Evolutionary conservation across 2,329 filamentous ascomycete genomes (phyloP), one percentile per base, ranked within the genome.

Genomic region (Diaporthe ampelina): DNA sequence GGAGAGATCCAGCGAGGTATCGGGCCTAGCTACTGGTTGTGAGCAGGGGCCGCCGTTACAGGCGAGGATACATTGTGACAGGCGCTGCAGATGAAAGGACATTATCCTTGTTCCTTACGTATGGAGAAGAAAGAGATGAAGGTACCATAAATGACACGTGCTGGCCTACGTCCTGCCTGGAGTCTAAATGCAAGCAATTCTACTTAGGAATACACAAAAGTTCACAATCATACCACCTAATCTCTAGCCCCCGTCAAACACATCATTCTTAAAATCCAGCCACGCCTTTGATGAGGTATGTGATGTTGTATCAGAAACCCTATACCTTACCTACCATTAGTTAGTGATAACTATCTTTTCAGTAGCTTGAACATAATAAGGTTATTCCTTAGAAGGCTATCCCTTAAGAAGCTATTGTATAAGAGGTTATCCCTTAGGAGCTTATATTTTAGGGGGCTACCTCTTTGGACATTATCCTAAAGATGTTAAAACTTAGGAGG

Each of bases 151-250:
- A 21, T 40, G 72, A 68, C 48, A 68, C 52, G 4, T 24, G 48
- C 48, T 24, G n/a, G 48, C n/a, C 48, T 52, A 52, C n/a, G 59
- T 56, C 48, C 48, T 65, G 48, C 29, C 24, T 32, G 21, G 11
- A 48, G 32, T 43, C 48, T 45, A 65, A 61, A 56, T 21, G 58
- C 59, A 74, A 61, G 13, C 56, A 70, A 48, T n/a, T 21, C 17
- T 56, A 32, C 40, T 35, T 37, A 65, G 72, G 74, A 76, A 74
- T 70, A 69, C 56, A 74, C 67, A 75, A 76, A 74, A 69, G 58
- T 58, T 56, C 58, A 65, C 40, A 52, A 43, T 71, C n/a, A 63
- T 54, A 52, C 32, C 29, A 67, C 35, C 13, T 19, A 48, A 11
- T 50, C 58, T 11, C 3, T 4, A 21, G 58, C n/a, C n/a, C 32